These are phyloP conservation scores for Nymphaea colorata DNA, from an alignment of 164 flowering plant species.

Conservation along the genomic window DNA sequence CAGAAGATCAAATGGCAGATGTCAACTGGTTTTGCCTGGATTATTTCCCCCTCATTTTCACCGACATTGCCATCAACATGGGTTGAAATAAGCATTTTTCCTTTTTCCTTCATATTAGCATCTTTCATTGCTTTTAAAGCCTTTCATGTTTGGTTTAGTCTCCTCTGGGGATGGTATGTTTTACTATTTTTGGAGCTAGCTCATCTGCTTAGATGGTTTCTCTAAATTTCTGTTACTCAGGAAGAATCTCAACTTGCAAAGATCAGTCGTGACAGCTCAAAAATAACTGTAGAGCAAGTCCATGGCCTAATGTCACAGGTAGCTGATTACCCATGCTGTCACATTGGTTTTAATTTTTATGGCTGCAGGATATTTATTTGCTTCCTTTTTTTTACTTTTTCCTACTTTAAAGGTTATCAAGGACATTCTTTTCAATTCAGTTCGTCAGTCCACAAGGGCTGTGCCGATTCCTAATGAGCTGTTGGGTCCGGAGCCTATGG, in stretches of 20 bases:
- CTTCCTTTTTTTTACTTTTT: background rate
- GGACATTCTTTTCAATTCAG: conserved; percentile 89
- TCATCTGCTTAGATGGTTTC: background rate
- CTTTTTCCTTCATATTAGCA: no score
- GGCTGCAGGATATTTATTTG: background rate
- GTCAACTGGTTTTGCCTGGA: no score
- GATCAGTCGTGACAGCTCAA: conserved; percentile 95
- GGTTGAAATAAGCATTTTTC: no score
- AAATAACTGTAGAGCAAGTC: conserved; percentile 96
- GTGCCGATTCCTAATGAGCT: conserved; percentile 18
- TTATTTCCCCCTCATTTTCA: no score
- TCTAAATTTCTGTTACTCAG: conserved; percentile 19
- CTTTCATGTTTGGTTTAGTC: no score
- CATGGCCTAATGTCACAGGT: conserved; percentile 99
- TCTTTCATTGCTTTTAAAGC: no score
- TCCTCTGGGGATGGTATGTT: no score
- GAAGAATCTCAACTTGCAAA: conserved; percentile 94
- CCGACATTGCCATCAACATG: no score
- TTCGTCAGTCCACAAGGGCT: conserved; percentile 38
- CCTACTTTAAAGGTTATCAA: conserved; percentile 69
- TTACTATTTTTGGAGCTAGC: no score
- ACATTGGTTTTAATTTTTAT: background rate
- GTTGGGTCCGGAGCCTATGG: conserved; percentile 80
- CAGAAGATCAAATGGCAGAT: no score
- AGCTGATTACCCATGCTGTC: background rate